A percentile compares a stretch with the other conserved stretches of the same genome.
Conservation (phyloP, 257 asterid species). For the Datura wrightii region DNA sequence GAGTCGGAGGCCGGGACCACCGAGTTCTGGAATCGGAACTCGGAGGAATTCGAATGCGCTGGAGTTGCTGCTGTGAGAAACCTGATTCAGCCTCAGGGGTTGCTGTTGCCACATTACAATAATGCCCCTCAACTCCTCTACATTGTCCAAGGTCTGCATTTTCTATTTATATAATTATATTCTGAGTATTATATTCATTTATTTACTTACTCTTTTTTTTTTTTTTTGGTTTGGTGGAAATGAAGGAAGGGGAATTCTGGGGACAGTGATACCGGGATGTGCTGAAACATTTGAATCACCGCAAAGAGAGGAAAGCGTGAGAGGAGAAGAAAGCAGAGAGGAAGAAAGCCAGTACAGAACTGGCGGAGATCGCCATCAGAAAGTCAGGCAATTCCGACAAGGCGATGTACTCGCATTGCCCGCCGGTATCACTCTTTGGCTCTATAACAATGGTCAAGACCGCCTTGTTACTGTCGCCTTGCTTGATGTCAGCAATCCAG, state of each 20-base stretch:
- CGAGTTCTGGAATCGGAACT: conserved; percentile 50
- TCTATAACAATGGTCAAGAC: conserved; percentile 56
- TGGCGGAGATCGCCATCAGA: conserved; percentile 59
- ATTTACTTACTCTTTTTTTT: too few species aligned
- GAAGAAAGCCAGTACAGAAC: conserved; percentile 11
- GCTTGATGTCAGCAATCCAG: conserved; percentile 47
- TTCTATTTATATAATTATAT: too few species aligned
- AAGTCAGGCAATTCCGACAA: conserved; percentile 50
- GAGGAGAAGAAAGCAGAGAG: conserved; percentile 15
- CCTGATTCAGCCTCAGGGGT: conserved; percentile 52
- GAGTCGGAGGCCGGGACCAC: conserved; percentile 53
- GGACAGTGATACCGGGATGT: conserved; percentile 62
- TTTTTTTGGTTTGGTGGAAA: neutral
- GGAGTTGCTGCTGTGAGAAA: conserved; percentile 51
- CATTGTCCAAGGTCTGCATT: conserved; percentile 47
- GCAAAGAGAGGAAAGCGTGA: neutral
- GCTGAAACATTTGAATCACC: conserved; percentile 60
- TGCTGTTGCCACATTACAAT: conserved; percentile 56
- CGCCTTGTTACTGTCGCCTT: conserved; percentile 47
- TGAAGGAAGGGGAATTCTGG: conserved; percentile 57
- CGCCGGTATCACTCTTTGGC: conserved; percentile 54
- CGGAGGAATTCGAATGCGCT: conserved; percentile 53
- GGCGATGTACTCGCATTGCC: conserved; percentile 66
- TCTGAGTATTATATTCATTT: too few species aligned
- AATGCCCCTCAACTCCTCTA: conserved; percentile 58